Percentiles rank a stretch among this genome's conserved stretches.
Conservation (phyloP, 78 protist genomes). For the Emiliania huxleyi region DNA sequence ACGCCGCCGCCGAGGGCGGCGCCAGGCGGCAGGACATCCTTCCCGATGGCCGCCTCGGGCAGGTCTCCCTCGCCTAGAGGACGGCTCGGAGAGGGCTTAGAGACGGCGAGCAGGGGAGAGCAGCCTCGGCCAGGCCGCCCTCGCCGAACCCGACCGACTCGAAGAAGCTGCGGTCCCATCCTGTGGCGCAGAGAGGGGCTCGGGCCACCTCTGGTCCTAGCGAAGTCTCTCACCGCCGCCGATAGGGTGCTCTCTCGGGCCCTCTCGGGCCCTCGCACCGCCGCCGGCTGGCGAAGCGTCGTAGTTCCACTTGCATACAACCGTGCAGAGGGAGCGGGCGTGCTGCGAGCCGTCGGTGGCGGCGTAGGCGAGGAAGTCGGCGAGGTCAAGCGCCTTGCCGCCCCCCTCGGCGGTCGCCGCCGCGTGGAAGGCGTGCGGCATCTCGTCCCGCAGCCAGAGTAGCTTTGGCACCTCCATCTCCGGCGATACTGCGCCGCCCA, state of each 20-base stretch:
- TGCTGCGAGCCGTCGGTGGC: not conserved
- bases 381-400: conserved; percentile 31
- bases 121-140: not conserved
- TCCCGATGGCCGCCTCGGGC: not conserved
- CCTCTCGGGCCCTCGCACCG: too few species aligned
- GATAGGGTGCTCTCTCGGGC: too few species aligned
- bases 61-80: too few species aligned
- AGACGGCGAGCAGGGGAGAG: too few species aligned
- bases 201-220: too few species aligned
- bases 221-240: too few species aligned
- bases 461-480: conserved; percentile 58
- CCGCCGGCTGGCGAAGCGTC: not conserved
- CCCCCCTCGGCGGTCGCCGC: not conserved
- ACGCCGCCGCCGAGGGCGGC: not conserved
- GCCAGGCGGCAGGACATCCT: not conserved
- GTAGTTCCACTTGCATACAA: conserved; percentile 59
- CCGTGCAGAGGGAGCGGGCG: conserved; percentile 47
- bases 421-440: conserved; percentile 22
- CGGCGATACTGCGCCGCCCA: conserved; percentile 50
- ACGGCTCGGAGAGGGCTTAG: too few species aligned
- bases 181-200: too few species aligned
- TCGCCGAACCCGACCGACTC: not conserved
- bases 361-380: conserved; percentile 43
- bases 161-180: conserved; percentile 14
- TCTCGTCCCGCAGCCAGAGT: conserved; percentile 49